Base-by-base conservation (phyloP, 352 stramenopile genomes). In the Globisporangium spinosum region DNA sequence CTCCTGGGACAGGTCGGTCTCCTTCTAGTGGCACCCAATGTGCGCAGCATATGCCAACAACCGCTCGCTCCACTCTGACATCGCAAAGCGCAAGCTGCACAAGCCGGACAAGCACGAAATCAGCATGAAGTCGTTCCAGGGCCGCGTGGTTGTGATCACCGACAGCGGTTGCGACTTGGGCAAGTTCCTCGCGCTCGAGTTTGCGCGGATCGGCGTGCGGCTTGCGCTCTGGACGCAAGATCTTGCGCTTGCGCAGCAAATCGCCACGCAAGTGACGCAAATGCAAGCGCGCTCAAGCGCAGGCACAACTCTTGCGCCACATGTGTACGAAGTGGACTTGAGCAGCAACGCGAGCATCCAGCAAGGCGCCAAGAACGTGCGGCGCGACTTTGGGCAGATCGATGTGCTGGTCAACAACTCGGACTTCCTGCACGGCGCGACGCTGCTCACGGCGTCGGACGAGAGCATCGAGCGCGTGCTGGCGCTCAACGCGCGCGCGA, bases 361-460 rank as follows among this genome's bases (percentile, higher is more conserved):
- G 49, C 57, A 62, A 25, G 43, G 22, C 10, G 57, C 49, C 7
- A 56, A 40, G 17, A 67, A 22, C 10, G 68, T 71, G 25, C 54
- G 43, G 5, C 65, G 70, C 23, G 59, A 78, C 13, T 63, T 71
- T 62, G 49, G 62, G 2, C 43, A 63, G 57, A 59, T 76, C 54
- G 74, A 81, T 23, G 71, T 84, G 64, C 55, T 87, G 9, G 45
- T 87, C 35, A 87, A 87, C 74, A 87, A 85, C 65, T 69, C 77
- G 40, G 78, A 81, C 27, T 74, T 85, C 20, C 70, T 87, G 20
- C 58, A 68, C 5, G 79, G 79, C 56, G 75, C 77, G 49, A 58
- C 65, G 53, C 40, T 87, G 15, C 54, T 87, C 25, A 70, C 80
- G 53, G 58, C 63, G 17, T 58, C 65, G 23, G 65, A 76, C 43